phyloP scores from a whole-genome alignment of 2,329 filamentous ascomycete species.

The Aspergillus piperis region DNA sequence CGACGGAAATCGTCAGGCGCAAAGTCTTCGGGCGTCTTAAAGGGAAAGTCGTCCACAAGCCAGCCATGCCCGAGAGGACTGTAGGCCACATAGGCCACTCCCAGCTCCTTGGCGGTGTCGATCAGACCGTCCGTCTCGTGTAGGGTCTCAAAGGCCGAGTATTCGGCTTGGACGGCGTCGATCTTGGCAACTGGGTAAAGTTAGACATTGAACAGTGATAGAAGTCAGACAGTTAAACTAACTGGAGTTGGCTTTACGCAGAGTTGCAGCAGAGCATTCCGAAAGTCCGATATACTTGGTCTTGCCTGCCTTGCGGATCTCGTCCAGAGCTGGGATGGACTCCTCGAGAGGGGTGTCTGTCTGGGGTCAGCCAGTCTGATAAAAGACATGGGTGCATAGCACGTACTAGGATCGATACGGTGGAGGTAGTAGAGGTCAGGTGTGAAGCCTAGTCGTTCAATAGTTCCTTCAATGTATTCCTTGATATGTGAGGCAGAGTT shows the following conservation, averaged over 20 bases:
- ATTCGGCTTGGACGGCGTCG: conserved; percentile 51
- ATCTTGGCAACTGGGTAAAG: conserved; percentile 46
- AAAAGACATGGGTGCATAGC: fast-evolving
- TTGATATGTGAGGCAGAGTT: conserved; percentile 52
- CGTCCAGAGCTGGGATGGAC: conserved; percentile 51
- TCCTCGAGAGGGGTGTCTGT: conserved; percentile 50
- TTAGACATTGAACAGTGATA: conserved; percentile 11
- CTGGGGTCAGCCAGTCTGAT: neutral
- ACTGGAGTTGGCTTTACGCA: conserved; percentile 51
- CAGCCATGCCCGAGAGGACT: conserved; percentile 52
- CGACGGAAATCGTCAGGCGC: conserved; percentile 45
- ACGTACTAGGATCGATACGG: conserved; percentile 48
- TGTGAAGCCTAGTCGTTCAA: conserved; percentile 51
- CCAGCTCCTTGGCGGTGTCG: conserved; percentile 44
- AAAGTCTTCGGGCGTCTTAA: conserved; percentile 51
- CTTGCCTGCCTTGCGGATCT: conserved; percentile 49
- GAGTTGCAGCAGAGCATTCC: conserved; percentile 49
- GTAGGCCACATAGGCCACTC: conserved; percentile 49
- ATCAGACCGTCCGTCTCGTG: conserved; percentile 47
- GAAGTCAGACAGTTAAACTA: conserved; percentile 6
- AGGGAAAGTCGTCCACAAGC: conserved; percentile 49
- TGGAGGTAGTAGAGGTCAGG: conserved; percentile 52
- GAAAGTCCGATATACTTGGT: conserved; percentile 54
- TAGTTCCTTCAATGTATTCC: conserved; percentile 53
- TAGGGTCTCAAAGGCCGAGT: conserved; percentile 47